Evolutionary conservation across 805 yeast species (phyloP).

Genomic region (Candida odintsovae): DNA sequence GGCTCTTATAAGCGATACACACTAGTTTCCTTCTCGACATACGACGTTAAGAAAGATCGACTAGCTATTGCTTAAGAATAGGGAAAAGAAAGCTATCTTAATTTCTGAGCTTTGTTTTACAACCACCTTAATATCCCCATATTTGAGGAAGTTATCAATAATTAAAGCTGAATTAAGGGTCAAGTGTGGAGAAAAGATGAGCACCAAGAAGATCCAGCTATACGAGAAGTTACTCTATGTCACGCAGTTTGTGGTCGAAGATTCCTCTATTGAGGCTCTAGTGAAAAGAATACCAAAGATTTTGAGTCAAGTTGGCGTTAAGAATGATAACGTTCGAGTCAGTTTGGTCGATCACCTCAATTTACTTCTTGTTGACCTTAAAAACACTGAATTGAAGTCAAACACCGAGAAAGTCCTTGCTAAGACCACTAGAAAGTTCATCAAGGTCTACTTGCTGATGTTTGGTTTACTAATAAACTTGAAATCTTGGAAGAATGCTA

Average conservation of each 20-base stretch:
- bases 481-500: slow-evolving; percentile 4
- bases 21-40: too few relatives aligned
- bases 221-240: slow-evolving; percentile 2
- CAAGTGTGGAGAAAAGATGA: neutral
- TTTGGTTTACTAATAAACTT: slow-evolving; percentile 7
- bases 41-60: too few relatives aligned
- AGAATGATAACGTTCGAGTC: slow-evolving; percentile 1
- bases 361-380: slow-evolving; percentile 1
- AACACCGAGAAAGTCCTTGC: neutral
- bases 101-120: neutral
- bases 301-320: neutral
- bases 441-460: slow-evolving; percentile 6
- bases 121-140: neutral
- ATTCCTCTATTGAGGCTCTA: neutral
- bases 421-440: slow-evolving; percentile 6
- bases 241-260: slow-evolving; percentile 4
- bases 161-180: neutral
- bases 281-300: neutral
- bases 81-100: too few relatives aligned
- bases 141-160: neutral
- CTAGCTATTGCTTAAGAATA: too few relatives aligned
- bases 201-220: neutral
- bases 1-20: too few relatives aligned
- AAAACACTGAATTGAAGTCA: neutral
- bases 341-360: slow-evolving; percentile 1